Conservation (phyloP, 2,329 filamentous ascomycete species). For the Metarhizium anisopliae region DNA sequence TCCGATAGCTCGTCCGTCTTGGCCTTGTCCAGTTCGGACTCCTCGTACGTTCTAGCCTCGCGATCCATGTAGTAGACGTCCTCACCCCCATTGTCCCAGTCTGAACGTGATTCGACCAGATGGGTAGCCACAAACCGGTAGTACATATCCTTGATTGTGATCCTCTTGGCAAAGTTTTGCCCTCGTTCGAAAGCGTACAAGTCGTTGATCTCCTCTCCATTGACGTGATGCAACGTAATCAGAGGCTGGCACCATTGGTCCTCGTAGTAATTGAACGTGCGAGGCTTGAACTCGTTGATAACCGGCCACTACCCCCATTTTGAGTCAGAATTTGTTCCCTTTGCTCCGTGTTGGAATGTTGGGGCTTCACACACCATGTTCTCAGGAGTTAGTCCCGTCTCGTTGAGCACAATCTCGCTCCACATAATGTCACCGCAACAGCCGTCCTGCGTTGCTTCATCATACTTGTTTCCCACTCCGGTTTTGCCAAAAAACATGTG, state of each 20-base stretch:
- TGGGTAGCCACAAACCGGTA: slow-evolving; percentile 32
- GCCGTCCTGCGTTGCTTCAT: slow-evolving; percentile 26
- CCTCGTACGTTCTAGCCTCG: slow-evolving; percentile 19
- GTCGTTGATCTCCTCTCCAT: slow-evolving; percentile 37
- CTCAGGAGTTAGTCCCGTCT: slow-evolving; percentile 28
- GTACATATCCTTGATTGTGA: slow-evolving; percentile 39
- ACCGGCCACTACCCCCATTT: slow-evolving; percentile 33
- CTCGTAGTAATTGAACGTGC: slow-evolving; percentile 34
- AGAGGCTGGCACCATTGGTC: slow-evolving; percentile 46
- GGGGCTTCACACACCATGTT: slow-evolving; percentile 27
- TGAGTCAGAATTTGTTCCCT: too few relatives aligned
- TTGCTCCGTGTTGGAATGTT: background rate
- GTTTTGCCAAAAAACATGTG: slow-evolving; percentile 30
- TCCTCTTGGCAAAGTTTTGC: slow-evolving; percentile 18
- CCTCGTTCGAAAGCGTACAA: slow-evolving; percentile 45
- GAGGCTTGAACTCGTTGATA: slow-evolving; percentile 46
- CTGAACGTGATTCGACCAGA: slow-evolving; percentile 28
- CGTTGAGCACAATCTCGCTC: slow-evolving; percentile 33
- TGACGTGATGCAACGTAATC: slow-evolving; percentile 46
- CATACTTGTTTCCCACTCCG: slow-evolving; percentile 37
- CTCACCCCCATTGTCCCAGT: slow-evolving; percentile 45
- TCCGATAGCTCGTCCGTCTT: slow-evolving; percentile 23
- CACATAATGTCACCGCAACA: slow-evolving; percentile 47
- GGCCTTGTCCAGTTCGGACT: slow-evolving; percentile 19
- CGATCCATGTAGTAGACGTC: slow-evolving; percentile 31